These are phyloP conservation scores for Termitomyces sp. DNA, from an alignment of 768 basidiomycete species.

Conservation along the genomic window DNA sequence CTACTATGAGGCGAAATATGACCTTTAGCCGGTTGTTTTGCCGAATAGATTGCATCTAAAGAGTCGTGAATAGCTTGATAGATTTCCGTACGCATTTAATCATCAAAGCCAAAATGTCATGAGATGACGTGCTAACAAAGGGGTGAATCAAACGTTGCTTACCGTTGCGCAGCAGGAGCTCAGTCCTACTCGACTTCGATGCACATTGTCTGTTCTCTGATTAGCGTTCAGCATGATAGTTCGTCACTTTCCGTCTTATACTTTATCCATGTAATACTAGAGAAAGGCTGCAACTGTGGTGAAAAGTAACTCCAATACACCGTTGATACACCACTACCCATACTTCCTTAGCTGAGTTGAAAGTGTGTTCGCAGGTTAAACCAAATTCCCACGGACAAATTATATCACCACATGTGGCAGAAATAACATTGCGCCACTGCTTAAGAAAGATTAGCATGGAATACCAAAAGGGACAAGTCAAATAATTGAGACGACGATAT, in stretches of 20 bases:
- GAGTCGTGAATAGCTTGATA: not conserved
- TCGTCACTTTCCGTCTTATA: not conserved
- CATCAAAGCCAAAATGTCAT: not conserved
- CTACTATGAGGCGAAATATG: not conserved
- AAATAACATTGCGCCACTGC: slow-evolving; percentile 4
- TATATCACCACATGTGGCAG: not conserved
- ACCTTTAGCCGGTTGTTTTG: not conserved
- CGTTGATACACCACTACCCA: not conserved
- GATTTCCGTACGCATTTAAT: not conserved
- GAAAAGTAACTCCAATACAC: not conserved
- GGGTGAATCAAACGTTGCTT: not conserved
- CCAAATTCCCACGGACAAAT: slow-evolving; percentile 1
- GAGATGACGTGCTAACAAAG: not conserved
- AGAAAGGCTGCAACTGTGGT: not conserved
- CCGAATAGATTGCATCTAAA: not conserved
- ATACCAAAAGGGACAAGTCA: not conserved
- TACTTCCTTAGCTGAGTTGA: not conserved
- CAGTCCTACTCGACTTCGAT: not conserved
- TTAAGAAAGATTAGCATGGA: not conserved
- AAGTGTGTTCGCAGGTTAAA: not conserved
- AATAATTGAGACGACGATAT: not conserved
- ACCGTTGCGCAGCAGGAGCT: too few species aligned
- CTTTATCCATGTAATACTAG: not conserved
- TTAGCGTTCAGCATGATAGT: not conserved
- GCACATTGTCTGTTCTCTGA: too few species aligned